Base-by-base conservation (phyloP, 331 rosid genomes). In the Malus hybrid region DNA sequence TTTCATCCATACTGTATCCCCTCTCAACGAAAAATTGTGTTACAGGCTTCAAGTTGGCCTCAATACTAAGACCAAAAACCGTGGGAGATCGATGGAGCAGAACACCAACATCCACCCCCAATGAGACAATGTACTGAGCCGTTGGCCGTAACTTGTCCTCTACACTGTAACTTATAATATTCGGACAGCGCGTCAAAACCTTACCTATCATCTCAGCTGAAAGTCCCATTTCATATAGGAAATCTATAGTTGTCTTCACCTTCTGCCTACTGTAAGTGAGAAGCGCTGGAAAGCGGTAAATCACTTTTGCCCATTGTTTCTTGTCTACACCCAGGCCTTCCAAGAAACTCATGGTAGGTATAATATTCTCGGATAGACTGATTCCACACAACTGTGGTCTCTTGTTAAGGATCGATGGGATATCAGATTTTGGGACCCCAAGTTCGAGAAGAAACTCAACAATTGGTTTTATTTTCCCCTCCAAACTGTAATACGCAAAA, bases 331-430 rank as follows among this genome's bases (percentile, higher is more conserved):
- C 99, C 63, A 90, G 81, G 55, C 82, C 74, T 53, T 94, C 99
- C 15, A 92, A 84, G 87, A 87, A 94, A 67, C 66, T 73, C 99
- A 92, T 92, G 16, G 95, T 86, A 63, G 99, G 99, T 74, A 82
- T 92, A 68, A 94, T 84, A 77, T 94, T 92, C 78, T 88, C 89
- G 11, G 88, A 82, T 71, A 94, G 87, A 82, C 99, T 94, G 75
- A 94, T 86, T 48, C 99, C 99, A 72, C 99, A 94, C 76, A 94
- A 75, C 63, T 94, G 97, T 81, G 99, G 99, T 78, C 97, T 86
- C 84, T 88, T 94, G 72, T 71, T 36, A 78, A 94, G 85, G 76
- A 94, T 90, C 55, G 63, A 64, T 29, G 91, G 88, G 56, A 94
- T 92, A 56, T 85, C 81, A 52, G 88, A 93, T 79, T 84, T 86